These are phyloP conservation scores for Pneumocystis murina DNA, from an alignment of 1,139 yeast species.

Conservation along the genomic window DNA sequence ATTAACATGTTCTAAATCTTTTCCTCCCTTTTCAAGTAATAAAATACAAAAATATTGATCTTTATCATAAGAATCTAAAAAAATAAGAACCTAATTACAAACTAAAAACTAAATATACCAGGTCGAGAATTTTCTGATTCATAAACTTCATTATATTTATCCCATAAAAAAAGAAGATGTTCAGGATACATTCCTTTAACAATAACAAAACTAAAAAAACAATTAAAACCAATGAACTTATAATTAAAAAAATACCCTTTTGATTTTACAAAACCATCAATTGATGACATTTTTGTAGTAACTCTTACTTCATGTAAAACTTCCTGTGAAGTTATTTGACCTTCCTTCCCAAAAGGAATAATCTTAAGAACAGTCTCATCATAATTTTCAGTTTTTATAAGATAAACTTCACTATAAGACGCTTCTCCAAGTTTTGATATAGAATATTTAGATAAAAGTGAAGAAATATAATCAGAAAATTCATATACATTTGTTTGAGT, in stretches of 20 bases:
- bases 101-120: constrained; percentile 3
- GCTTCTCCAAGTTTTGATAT: constrained; percentile 32
- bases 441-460: background rate
- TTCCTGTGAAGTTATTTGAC: constrained; percentile 31
- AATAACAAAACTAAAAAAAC: constrained; percentile 23
- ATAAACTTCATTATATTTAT: constrained; percentile 23
- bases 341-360: constrained; percentile 36
- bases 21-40: constrained; percentile 35
- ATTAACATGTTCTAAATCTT: constrained; percentile 31
- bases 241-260: constrained; percentile 16
- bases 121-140: constrained; percentile 26
- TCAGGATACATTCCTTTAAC: constrained; percentile 35
- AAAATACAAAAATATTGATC: constrained; percentile 33
- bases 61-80: constrained; percentile 26
- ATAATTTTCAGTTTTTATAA: constrained; percentile 13
- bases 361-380: constrained; percentile 30
- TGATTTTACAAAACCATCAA: constrained; percentile 32
- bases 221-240: background rate
- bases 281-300: constrained; percentile 25
- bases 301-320: constrained; percentile 35
- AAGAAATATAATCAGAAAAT: background rate
- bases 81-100: constrained; percentile 5
- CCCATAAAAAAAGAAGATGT: constrained; percentile 32
- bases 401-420: constrained; percentile 33
- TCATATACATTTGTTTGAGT: background rate